These are phyloP conservation scores for Amylocystis lapponica DNA, from an alignment of 768 basidiomycete genomes.

Conservation along the genomic window DNA sequence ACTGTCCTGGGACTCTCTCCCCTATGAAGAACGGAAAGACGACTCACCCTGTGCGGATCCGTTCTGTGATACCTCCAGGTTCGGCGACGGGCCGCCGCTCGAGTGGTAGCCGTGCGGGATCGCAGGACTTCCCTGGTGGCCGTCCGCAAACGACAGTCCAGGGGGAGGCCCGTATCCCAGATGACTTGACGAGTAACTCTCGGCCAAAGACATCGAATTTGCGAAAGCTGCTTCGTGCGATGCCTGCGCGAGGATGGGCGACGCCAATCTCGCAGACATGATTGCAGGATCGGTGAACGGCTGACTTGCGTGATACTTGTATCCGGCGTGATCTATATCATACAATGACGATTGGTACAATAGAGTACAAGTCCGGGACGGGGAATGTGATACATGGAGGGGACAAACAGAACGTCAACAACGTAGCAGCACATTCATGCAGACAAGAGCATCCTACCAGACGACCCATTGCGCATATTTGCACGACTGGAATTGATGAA, in stretches of 20 bases:
- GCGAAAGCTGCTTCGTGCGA: conserved; percentile 18
- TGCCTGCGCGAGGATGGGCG: conserved; percentile 25
- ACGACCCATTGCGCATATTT: conserved; percentile 28
- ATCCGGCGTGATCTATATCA: conserved; percentile 25
- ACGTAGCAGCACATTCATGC: conserved; percentile 27
- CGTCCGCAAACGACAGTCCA: conserved; percentile 46
- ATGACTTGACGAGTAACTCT: conserved; percentile 13
- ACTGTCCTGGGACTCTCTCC: conserved; percentile 75
- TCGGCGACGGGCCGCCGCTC: conserved; percentile 16
- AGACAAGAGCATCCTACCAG: conserved; percentile 46
- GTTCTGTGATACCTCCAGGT: conserved; percentile 29
- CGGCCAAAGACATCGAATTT: conserved; percentile 7
- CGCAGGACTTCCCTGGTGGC: conserved; percentile 28
- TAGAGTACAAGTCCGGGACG: conserved; percentile 18
- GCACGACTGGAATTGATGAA: conserved; percentile 66
- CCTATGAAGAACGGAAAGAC: conserved; percentile 46
- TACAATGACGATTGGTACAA: conserved; percentile 12
- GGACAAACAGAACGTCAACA: conserved; percentile 26
- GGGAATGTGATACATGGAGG: conserved; percentile 2
- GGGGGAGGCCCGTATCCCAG: conserved; percentile 53
- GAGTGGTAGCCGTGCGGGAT: conserved; percentile 16
- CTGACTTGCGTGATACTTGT: conserved; percentile 31
- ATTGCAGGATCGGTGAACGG: conserved; percentile 74
- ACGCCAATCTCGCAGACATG: conserved; percentile 66
- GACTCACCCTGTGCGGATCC: conserved; percentile 63